Evolutionary conservation across 2,329 filamentous ascomycete species (phyloP), one percentile per base, ranked within the genome.

Genomic region (Cordyceps cateniannulata): DNA sequence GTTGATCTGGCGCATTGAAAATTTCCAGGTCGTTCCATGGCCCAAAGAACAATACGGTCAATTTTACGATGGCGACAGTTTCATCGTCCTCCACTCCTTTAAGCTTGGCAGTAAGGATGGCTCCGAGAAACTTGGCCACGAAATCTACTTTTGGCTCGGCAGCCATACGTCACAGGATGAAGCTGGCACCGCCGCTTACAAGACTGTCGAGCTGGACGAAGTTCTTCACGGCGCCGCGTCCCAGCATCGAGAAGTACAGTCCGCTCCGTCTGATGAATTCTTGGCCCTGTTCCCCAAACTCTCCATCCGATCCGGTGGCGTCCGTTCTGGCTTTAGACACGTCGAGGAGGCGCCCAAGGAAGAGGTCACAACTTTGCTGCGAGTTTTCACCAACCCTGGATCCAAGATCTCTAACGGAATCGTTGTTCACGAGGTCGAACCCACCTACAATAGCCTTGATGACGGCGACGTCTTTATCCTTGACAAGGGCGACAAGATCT

Each of bases 61-160:
- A 54, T 89, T 89, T 69, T 82, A 83, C 71, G 83, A 88, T 53
- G 86, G 86, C 32, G 86, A 89, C 69, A 88, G 85, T 72, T 89
- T 85, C 69, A 86, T 89, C 62, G 74, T 89, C 4, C 76, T 89
- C 51, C 76, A 85, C 69, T 84, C 85, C 5, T 82, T 81, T 70
- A 80, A 81, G 66, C 68, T 84, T 35, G 78, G 78, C 47, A 73
- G 75, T 47, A 72, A 75, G 40, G 71, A 75, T n/a, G 72, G 71
- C 4, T 63, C 66, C 35, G 69, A 80, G 62, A 78, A 76, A 65
- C 74, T 87, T 5, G 75, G 73, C 47, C 85, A 89, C 66, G 85
- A 88, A 54, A 81, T 89, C 67, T 89, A 86, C 77, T 89, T 89
- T 75, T 89, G 85, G 86, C 78, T 89, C 1, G 86, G 86, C 5